phyloP scores from a whole-genome alignment of 2,329 filamentous ascomycete genomes.

The Fusarium mundagurra region DNA sequence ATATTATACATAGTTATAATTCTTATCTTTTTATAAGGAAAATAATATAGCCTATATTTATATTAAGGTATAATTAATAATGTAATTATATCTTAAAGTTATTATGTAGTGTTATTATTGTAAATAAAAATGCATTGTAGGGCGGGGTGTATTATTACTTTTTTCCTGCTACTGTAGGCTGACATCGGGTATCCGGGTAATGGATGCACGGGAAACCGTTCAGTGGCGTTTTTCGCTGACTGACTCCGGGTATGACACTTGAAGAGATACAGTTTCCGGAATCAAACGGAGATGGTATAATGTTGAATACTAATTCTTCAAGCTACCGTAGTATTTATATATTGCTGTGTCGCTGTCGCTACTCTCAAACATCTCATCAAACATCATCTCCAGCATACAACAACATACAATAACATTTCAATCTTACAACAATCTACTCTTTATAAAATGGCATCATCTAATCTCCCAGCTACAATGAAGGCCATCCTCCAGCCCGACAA shows the following conservation, averaged over 20 bases:
- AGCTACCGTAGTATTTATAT: background rate
- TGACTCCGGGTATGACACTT: background rate
- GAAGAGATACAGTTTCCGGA: background rate
- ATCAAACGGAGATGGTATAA: background rate
- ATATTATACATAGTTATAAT: no score
- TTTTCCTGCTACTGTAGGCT: background rate
- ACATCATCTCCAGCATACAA: background rate
- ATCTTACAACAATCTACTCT: accelerated
- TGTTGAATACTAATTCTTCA: accelerated
- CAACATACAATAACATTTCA: accelerated
- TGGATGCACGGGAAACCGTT: background rate
- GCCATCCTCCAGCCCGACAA: slow-evolving; percentile 27
- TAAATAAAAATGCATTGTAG: no score
- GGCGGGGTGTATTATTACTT: no score
- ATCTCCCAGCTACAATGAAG: slow-evolving; percentile 18
- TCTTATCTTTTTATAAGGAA: no score
- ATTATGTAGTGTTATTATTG: no score
- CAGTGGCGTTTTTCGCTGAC: background rate
- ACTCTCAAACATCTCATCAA: no score
- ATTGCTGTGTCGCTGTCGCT: accelerated
- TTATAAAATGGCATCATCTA: background rate
- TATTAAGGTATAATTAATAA: no score
- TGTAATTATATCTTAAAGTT: no score
- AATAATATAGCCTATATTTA: no score
- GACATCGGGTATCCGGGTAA: background rate